A percentile compares a stretch with the other conserved stretches of the same genome.
Conservation (phyloP, 2,329 filamentous ascomycete species). For the Diaporthe sp. region DNA sequence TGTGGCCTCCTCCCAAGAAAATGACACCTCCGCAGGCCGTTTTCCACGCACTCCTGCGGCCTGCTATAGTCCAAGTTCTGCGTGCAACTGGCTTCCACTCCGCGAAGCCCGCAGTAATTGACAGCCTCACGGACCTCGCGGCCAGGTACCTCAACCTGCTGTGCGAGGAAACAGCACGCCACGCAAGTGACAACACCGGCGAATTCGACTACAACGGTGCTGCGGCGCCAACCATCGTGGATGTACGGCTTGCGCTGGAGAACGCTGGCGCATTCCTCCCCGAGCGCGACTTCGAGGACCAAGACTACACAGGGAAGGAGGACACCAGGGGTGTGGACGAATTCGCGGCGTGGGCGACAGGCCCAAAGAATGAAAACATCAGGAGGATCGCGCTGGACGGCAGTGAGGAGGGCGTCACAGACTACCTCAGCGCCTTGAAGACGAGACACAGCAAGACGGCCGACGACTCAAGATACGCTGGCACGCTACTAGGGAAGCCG, state of each 20-base stretch:
- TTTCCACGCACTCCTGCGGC: conserved; percentile 83
- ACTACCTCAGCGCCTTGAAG: conserved; percentile 82
- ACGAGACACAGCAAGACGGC: conserved; percentile 92
- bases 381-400: conserved; percentile 81
- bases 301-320: conserved; percentile 76
- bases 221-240: conserved; percentile 73
- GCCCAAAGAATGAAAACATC: conserved; percentile 81
- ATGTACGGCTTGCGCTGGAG: conserved; percentile 87
- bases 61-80: conserved; percentile 89
- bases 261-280: conserved; percentile 82
- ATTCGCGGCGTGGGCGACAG: conserved; percentile 83
- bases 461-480: conserved; percentile 86
- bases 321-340: conserved; percentile 81
- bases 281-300: conserved; percentile 73
- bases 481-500: conserved; percentile 82
- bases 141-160: conserved; percentile 83
- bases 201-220: conserved; percentile 68
- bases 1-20: conserved; percentile 27
- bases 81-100: conserved; percentile 91
- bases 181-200: conserved; percentile 75
- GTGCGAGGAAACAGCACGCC: conserved; percentile 76
- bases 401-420: conserved; percentile 67
- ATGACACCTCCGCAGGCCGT: conserved; percentile 61
- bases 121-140: conserved; percentile 88
- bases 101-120: conserved; percentile 82